Evolutionary conservation across 345 rosid genomes (phyloP), one percentile per base, ranked within the genome.

Genomic region (Salix exigua): DNA sequence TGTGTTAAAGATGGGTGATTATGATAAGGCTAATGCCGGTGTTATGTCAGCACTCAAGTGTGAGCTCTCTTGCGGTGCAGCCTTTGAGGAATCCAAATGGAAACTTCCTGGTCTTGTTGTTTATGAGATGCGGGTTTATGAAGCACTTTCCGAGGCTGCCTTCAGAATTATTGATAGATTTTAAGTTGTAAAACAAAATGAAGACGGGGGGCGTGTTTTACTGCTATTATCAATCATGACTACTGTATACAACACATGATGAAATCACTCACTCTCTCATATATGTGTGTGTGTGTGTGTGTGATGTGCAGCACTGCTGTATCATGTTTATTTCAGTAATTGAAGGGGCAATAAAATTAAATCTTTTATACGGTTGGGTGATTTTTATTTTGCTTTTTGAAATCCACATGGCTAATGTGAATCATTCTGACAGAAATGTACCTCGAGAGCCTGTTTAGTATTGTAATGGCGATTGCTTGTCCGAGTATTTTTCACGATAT

Each of bases 151-250:
- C 40, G 77, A 66, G 1, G 81, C 72, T 10, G 78, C 75, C 4
- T 7, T 86, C 78, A 61, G 78, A 26, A 83, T 86, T 2, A 67
- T 83, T 70, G 86, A 83, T 70, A 69, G 84, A 30, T 60, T 85
- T 35, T 83, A 77, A 61, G 19, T 46, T 6, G 1, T 21, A 26
- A 18, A 28, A 28, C 40, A n/a, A 69, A 14, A 46, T 46, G 50
- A 46, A 13, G 13, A 14, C 5, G 50, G 50, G 44, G 44, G 13
- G 37, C 6, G 6, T 4, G 37, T 33, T 31, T 31, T 5, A 33
- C 37, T 33, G 37, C 37, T 33, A 33, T 33, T 33, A 5, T 5
- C 37, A 33, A 5, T 33, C 37, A 33, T 33, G 37, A 33, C 37
- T 33, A 33, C 37, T 33, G 37, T 33, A 33, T 33, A 33, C 33